Base-by-base conservation (phyloP, 1,284 basidiomycete species). In the Papiliotrema terrestris region DNA sequence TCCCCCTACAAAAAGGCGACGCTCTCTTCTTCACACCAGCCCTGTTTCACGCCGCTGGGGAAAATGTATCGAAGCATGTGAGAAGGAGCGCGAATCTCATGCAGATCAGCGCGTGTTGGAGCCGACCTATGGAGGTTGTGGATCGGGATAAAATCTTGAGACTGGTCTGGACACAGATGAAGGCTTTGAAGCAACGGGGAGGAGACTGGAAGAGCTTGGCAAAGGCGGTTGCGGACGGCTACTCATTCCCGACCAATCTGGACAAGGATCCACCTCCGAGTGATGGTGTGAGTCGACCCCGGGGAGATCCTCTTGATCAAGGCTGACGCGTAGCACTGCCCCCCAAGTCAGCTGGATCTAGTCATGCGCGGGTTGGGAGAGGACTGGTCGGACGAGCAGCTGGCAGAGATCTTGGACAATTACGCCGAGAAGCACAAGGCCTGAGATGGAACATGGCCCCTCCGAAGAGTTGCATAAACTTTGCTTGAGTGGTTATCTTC, bases 1-100 rank as follows among this genome's bases (percentile, higher is more conserved):
- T 59, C 17, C 22, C 36, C 2, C 55, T 62, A 8, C 8, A 47
- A 17, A 45, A 37, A n/a, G 60, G 60, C 3, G 60, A 62, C 42
- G 58, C 48, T 15, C 23, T 60, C 8, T 60, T 59, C 55, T 62
- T 62, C 58, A 62, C 60, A 29, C 60, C 60, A 15, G 58, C 58
- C 5, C 22, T 44, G 11, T 57, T 55, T 32, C 60, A 62, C 45
- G 44, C 45, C 22, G 44, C 60, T 0, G 60, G 60, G 1, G 45
- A 35, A 3, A 62, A 62, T 20, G 5, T 3, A 14, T 23, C 35
- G 22, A n/a, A 20, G 8, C 22, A 37, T 23, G 5, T 8, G 15
- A 14, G 19, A 4, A 23, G 29, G 3, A 15, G 19, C 11, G 60
- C 58, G 1, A 63, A 61, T 38, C 56, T 63, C 5, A 32, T 66